Evolutionary conservation across 371 early-diverging fungal genomes (phyloP).

Genomic region (Mortierella sp.): DNA sequence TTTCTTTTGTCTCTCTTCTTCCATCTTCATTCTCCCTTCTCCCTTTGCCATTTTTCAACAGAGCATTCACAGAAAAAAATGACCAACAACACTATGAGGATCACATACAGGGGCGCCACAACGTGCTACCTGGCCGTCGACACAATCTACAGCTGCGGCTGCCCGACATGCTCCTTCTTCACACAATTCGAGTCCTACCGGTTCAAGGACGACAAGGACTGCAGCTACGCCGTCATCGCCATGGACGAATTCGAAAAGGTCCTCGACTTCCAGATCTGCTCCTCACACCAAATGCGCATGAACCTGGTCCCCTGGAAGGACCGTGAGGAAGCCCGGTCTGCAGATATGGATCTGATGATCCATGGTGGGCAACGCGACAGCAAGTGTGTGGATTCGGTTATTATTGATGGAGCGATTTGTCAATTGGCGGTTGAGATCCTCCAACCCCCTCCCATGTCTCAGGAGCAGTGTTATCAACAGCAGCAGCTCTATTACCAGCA

Average conservation of each 20-base stretch:
- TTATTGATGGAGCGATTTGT: not conserved
- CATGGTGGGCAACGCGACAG: not conserved
- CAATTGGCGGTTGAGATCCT: not conserved
- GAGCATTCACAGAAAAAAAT: not conserved
- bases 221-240: not conserved
- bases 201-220: slow-evolving; percentile 1
- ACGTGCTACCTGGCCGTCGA: not conserved
- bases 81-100: slow-evolving; percentile 2
- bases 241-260: not conserved
- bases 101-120: not conserved
- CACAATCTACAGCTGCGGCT: not conserved
- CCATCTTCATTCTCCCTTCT: not conserved
- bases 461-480: not conserved
- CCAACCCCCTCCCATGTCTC: not conserved
- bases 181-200: not conserved
- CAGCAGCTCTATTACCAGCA: not conserved
- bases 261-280: not conserved
- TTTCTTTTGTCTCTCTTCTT: too few species aligned
- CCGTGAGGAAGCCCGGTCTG: not conserved
- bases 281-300: not conserved
- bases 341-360: not conserved
- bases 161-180: not conserved
- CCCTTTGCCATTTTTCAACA: not conserved
- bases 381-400: not conserved
- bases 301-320: not conserved